These are phyloP conservation scores for Diutina rugosa DNA, from an alignment of 1,139 yeast genomes.

Conservation along the genomic window DNA sequence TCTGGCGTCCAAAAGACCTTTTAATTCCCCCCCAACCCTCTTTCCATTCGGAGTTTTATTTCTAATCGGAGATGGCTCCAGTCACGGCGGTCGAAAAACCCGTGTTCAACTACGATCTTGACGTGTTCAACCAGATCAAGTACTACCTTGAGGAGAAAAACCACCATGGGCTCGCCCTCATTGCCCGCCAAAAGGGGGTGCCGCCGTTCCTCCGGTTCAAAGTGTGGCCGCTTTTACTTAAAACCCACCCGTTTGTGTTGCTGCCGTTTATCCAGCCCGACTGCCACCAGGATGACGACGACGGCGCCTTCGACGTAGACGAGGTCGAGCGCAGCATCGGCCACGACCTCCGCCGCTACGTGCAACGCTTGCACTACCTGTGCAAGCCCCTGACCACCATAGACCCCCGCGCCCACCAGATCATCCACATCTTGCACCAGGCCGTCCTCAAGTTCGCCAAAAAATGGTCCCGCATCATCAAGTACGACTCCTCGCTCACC, in stretches of 20 bases:
- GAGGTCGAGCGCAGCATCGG: slow-evolving; percentile 13
- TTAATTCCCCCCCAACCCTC: not conserved
- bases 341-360: slow-evolving; percentile 40
- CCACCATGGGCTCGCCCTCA: slow-evolving; percentile 57
- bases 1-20: not conserved
- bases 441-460: slow-evolving; percentile 51
- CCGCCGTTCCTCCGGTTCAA: slow-evolving; percentile 71
- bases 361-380: slow-evolving; percentile 14
- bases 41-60: too few relatives aligned
- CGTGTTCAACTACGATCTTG: slow-evolving; percentile 25
- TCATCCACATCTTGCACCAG: slow-evolving; percentile 45
- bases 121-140: slow-evolving; percentile 23
- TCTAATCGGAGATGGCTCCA: not conserved
- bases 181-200: slow-evolving; percentile 75
- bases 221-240: slow-evolving; percentile 77
- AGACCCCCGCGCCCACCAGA: slow-evolving; percentile 29
- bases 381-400: slow-evolving; percentile 1
- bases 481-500: slow-evolving; percentile 70
- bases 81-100: not conserved
- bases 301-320: slow-evolving; percentile 6
- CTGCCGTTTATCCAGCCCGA: slow-evolving; percentile 64
- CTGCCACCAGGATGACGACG: slow-evolving; percentile 2
- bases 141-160: slow-evolving; percentile 36
- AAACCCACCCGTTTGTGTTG: slow-evolving; percentile 74
- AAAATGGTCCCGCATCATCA: slow-evolving; percentile 71